These are phyloP conservation scores for Cyclotella distinguenda DNA, from an alignment of 108 stramenopile species.

Conservation along the genomic window DNA sequence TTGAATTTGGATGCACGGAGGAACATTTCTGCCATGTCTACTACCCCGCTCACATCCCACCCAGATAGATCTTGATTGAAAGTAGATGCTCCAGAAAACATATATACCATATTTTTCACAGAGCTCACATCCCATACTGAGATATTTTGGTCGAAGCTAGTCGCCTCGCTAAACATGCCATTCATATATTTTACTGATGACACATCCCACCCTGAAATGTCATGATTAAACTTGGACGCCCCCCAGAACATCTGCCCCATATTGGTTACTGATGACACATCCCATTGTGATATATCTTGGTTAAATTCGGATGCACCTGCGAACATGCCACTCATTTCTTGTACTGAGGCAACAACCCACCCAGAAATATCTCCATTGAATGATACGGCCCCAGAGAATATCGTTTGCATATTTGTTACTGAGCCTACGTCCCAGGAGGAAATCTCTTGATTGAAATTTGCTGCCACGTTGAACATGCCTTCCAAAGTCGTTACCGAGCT, in stretches of 20 bases:
- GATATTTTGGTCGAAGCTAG: neutral
- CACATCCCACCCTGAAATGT: neutral
- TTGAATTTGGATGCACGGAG: conserved; percentile 16
- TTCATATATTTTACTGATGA: neutral
- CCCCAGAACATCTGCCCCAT: neutral
- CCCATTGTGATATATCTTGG: neutral
- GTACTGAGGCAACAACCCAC: no score
- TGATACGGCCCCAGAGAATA: no score
- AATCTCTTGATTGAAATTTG: no score
- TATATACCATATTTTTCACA: neutral
- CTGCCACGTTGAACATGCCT: no score
- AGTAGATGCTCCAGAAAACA: conserved; percentile 29
- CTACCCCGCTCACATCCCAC: conserved; percentile 41
- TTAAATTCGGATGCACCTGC: no score
- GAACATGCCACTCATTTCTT: no score
- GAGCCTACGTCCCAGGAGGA: no score
- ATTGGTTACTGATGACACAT: neutral
- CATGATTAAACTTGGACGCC: neutral
- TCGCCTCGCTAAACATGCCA: neutral
- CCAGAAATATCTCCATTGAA: no score
- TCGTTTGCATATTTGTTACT: no score
- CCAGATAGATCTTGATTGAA: conserved; percentile 37
- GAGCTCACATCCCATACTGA: neutral
- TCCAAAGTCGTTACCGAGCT: no score
- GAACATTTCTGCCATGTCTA: conserved; percentile 36